Conservation (phyloP, 176 grass and related monocot genomes). For the Juncus effusus region DNA sequence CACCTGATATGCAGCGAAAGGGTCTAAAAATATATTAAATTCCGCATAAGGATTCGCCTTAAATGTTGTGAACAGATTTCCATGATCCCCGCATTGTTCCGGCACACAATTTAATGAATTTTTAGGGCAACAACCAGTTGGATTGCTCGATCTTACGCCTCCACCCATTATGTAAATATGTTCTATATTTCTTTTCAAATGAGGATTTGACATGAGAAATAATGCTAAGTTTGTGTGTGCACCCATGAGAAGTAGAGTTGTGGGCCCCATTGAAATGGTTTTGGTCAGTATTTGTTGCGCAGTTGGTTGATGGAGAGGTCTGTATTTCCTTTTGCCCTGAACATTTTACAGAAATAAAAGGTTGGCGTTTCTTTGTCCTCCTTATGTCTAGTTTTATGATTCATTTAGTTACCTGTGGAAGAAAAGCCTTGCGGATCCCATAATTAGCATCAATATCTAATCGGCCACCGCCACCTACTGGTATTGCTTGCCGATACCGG, state of each 20-base stretch:
- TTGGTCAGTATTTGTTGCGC: constrained; percentile 63
- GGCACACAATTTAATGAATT: constrained; percentile 44
- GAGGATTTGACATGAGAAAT: constrained; percentile 67
- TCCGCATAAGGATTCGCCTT: constrained; percentile 66
- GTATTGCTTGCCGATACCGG: constrained; percentile 73
- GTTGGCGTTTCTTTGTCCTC: too few relatives aligned
- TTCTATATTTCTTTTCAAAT: constrained; percentile 67
- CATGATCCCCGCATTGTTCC: constrained; percentile 62
- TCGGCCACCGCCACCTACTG: constrained; percentile 50
- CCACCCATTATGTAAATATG: constrained; percentile 97
- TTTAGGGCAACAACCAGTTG: constrained; percentile 57
- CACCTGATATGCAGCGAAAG: constrained; percentile 93
- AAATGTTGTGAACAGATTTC: constrained; percentile 74
- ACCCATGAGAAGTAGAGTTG: constrained; percentile 59
- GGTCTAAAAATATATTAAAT: constrained; percentile 86
- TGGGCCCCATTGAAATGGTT: constrained; percentile 62
- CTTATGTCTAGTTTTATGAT: too few relatives aligned
- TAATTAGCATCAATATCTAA: constrained; percentile 54
- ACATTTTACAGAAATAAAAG: background rate
- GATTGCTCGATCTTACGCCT: constrained; percentile 65
- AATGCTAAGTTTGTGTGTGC: constrained; percentile 68
- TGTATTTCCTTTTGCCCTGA: constrained; percentile 74
- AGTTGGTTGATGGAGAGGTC: constrained; percentile 49
- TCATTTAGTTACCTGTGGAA: constrained; percentile 54
- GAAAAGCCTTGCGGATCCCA: constrained; percentile 62